A percentile compares a stretch with the other conserved stretches of the same genome.
These are phyloP conservation scores for Dalbergia cultrata DNA, from an alignment of 306 rosid species.

Conservation along the genomic window DNA sequence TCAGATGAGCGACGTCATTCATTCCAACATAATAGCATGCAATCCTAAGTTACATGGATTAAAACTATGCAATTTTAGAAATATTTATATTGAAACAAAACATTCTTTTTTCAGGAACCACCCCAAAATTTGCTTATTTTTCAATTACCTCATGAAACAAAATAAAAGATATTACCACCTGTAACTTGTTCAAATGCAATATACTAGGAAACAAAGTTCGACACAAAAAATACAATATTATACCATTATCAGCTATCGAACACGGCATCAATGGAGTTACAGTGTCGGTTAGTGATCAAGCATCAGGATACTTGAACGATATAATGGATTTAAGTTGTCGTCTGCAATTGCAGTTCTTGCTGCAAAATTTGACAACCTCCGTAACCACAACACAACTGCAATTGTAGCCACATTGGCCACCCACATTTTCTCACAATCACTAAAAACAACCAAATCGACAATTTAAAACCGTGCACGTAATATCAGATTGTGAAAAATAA, in stretches of 20 bases:
- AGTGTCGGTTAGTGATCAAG: background rate
- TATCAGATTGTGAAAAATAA: constrained; percentile 4
- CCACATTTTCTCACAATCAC: background rate
- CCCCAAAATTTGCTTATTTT: too few species aligned
- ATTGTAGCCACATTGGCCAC: background rate
- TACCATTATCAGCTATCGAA: background rate
- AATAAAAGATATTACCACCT: background rate
- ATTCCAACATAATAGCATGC: too few species aligned
- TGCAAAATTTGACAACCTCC: background rate
- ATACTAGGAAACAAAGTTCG: background rate
- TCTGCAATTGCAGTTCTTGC: background rate
- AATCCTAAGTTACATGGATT: too few species aligned
- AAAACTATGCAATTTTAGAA: too few species aligned
- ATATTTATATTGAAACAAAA: too few species aligned
- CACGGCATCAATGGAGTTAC: background rate
- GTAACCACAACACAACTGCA: background rate
- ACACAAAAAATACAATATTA: background rate
- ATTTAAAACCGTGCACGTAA: background rate
- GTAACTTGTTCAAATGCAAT: background rate
- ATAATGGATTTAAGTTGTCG: background rate
- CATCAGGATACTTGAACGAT: background rate
- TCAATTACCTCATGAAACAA: background rate
- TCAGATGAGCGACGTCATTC: too few species aligned
- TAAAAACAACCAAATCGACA: background rate
- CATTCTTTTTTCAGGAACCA: too few species aligned